These are phyloP conservation scores for Xylariaceae sp. DNA, from an alignment of 2,329 filamentous ascomycete genomes.

Conservation along the genomic window DNA sequence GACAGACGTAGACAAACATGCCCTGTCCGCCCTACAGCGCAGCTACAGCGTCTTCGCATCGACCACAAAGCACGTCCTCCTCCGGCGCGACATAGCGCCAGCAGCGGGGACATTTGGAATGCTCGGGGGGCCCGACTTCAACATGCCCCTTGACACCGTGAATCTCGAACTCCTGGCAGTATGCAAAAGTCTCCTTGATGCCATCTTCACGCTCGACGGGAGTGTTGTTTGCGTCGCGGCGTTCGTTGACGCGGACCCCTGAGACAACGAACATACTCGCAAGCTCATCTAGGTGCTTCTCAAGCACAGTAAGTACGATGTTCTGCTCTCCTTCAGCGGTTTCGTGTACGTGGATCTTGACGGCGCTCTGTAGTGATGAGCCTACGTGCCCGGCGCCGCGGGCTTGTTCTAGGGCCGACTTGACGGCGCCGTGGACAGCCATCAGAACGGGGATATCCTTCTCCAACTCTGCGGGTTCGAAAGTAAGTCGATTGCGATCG, in stretches of 20 bases:
- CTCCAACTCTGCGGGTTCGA: constrained; percentile 48
- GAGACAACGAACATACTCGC: constrained; percentile 65
- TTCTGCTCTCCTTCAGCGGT: constrained; percentile 4
- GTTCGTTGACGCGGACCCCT: constrained; percentile 46
- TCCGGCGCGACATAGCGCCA: constrained; percentile 83
- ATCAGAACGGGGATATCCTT: constrained; percentile 56
- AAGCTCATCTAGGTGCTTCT: constrained; percentile 57
- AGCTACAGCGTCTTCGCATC: constrained; percentile 72
- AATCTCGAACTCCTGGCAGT: constrained; percentile 51
- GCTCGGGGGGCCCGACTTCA: constrained; percentile 54
- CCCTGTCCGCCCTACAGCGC: background rate
- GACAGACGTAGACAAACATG: no score
- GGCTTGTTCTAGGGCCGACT: constrained; percentile 75
- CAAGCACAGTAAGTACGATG: constrained; percentile 38
- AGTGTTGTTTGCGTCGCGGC: constrained; percentile 47
- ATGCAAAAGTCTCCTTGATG: constrained; percentile 46
- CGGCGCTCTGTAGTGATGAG: constrained; percentile 78
- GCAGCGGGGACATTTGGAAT: constrained; percentile 82
- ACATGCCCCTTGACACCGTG: constrained; percentile 45
- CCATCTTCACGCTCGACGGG: constrained; percentile 17
- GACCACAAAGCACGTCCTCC: constrained; percentile 69
- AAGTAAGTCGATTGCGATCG: constrained; percentile 46
- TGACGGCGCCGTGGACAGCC: constrained; percentile 69
- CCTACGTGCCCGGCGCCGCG: constrained; percentile 75
- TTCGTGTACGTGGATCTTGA: constrained; percentile 59